Percentiles rank a stretch among this genome's conserved stretches.
These are phyloP conservation scores for Pseudopithomyces chartarum DNA, from an alignment of 2,329 filamentous ascomycete species.

Conservation along the genomic window DNA sequence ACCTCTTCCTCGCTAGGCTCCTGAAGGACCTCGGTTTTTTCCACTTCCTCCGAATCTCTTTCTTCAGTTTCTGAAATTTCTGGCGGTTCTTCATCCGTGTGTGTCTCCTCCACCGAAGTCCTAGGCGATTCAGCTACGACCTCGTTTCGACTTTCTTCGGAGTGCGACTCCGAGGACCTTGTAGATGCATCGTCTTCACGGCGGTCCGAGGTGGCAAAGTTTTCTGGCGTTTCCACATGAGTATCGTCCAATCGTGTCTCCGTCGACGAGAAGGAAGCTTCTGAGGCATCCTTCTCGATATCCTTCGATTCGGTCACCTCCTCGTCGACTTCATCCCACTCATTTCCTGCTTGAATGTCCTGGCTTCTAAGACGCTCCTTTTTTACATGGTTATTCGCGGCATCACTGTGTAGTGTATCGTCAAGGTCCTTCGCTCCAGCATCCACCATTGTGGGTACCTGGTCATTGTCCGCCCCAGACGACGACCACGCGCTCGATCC, in stretches of 20 bases:
- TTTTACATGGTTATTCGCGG: background rate
- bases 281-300: slow-evolving; percentile 16
- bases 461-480: slow-evolving; percentile 8
- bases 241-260: slow-evolving; percentile 31
- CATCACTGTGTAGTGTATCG: background rate
- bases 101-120: slow-evolving; percentile 45
- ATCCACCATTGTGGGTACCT: background rate
- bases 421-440: background rate
- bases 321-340: slow-evolving; percentile 18
- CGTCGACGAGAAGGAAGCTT: slow-evolving; percentile 29
- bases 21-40: background rate
- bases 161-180: slow-evolving; percentile 41
- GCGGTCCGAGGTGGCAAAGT: slow-evolving; percentile 13
- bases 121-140: slow-evolving; percentile 37
- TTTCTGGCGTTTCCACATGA: slow-evolving; percentile 2
- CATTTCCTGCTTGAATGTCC: background rate
- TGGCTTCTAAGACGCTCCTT: slow-evolving; percentile 9
- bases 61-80: background rate
- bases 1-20: background rate
- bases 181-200: slow-evolving; percentile 40
- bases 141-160: slow-evolving; percentile 41
- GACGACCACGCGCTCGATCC: slow-evolving; percentile 36
- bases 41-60: background rate
- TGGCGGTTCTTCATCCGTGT: background rate
- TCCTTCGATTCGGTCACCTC: slow-evolving; percentile 2